phyloP scores from a whole-genome alignment of 345 rosid species.

The Tarenaya hassleriana region DNA sequence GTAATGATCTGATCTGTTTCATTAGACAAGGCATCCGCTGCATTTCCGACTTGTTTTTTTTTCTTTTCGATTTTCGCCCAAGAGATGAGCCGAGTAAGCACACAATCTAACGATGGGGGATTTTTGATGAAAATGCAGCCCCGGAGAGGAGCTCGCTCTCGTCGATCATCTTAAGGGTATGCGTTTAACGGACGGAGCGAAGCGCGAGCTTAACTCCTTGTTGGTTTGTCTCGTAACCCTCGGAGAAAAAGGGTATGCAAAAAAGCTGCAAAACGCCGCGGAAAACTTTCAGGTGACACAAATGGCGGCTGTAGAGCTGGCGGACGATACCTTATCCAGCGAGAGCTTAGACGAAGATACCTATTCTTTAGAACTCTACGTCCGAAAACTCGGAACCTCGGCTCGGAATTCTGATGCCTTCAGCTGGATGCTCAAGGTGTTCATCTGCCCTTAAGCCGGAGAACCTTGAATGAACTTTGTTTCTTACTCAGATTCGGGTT shows the following conservation, averaged over 20 bases:
- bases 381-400: constrained; percentile 35
- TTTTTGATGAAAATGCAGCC: constrained; percentile 41
- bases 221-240: constrained; percentile 66
- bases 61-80: no score
- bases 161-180: constrained; percentile 91
- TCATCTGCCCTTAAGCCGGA: constrained; percentile 45
- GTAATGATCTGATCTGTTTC: constrained; percentile 35
- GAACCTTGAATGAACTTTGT: neutral
- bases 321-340: constrained; percentile 56
- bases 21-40: neutral
- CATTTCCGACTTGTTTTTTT: no score
- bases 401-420: constrained; percentile 41
- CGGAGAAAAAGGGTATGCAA: constrained; percentile 57
- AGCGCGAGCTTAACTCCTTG: constrained; percentile 71
- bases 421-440: constrained; percentile 70
- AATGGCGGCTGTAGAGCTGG: constrained; percentile 70
- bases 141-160: constrained; percentile 91
- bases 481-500: no score
- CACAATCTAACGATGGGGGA: no score
- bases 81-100: no score
- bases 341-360: constrained; percentile 51
- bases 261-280: constrained; percentile 56
- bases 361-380: constrained; percentile 49
- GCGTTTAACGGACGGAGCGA: constrained; percentile 62
- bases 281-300: constrained; percentile 77